These are phyloP conservation scores for Hortiboletus flavorubellus DNA, from an alignment of 768 basidiomycete species.

Conservation along the genomic window DNA sequence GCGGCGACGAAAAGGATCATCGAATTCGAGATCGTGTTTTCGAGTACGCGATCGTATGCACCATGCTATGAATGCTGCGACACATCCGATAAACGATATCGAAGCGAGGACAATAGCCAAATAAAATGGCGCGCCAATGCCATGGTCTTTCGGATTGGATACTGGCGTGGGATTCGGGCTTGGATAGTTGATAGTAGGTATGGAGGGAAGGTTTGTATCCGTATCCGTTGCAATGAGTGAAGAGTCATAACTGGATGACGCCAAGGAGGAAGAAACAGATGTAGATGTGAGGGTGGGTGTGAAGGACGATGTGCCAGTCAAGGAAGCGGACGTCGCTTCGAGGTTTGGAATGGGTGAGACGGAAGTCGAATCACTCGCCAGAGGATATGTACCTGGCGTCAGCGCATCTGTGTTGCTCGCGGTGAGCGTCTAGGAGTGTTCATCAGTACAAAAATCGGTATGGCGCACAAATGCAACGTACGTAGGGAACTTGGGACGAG, in stretches of 20 bases:
- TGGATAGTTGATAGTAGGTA: constrained; percentile 24
- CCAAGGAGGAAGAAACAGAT: not conserved
- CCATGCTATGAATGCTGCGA: constrained; percentile 49
- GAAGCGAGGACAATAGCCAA: constrained; percentile 47
- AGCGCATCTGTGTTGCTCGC: not conserved
- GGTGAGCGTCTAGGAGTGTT: constrained; percentile 7
- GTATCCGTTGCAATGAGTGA: constrained; percentile 11
- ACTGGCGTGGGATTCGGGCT: constrained; percentile 23
- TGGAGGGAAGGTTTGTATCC: constrained; percentile 20
- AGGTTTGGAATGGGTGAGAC: constrained; percentile 16
- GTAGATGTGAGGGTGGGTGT: not conserved
- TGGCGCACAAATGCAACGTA: not conserved
- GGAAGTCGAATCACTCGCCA: not conserved
- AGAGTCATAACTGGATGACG: constrained; percentile 4
- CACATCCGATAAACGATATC: constrained; percentile 42
- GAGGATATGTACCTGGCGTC: constrained; percentile 2
- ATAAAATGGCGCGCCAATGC: constrained; percentile 42
- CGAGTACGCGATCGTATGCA: constrained; percentile 41
- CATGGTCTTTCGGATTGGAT: constrained; percentile 19
- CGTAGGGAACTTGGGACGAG: not conserved
- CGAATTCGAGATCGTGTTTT: constrained; percentile 32
- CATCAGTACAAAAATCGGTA: not conserved
- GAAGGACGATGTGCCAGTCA: constrained; percentile 1
- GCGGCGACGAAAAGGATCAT: constrained; percentile 35
- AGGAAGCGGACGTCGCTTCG: constrained; percentile 17